A percentile compares a stretch with the other conserved stretches of the same genome.
Evolutionary conservation across 2,329 filamentous ascomycete species (phyloP).

Genomic region (Polytolypa hystricis): DNA sequence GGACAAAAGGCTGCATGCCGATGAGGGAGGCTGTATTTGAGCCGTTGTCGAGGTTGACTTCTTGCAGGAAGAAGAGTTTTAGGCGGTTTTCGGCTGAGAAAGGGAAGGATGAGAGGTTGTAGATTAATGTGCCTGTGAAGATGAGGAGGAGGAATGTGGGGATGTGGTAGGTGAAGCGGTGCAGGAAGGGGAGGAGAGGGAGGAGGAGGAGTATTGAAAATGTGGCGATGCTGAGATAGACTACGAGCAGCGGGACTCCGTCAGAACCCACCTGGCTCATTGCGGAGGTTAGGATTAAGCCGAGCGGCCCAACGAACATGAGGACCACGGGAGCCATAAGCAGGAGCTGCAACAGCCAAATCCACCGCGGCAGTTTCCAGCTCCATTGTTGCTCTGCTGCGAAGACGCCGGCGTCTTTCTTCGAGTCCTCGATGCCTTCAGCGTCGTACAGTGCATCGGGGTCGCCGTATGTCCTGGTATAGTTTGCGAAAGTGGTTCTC

Average conservation of each 20-base stretch:
- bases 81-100: conserved; percentile 70
- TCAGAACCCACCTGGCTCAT: conserved; percentile 75
- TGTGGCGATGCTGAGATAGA: conserved; percentile 59
- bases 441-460: conserved; percentile 18
- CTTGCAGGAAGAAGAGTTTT: conserved; percentile 81
- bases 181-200: conserved; percentile 72
- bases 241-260: conserved; percentile 58
- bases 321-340: conserved; percentile 67
- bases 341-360: conserved; percentile 80
- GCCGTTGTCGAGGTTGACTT: conserved; percentile 64
- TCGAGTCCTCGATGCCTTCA: conserved; percentile 17
- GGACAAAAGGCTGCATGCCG: conserved; percentile 57
- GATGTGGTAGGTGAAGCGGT: conserved; percentile 73
- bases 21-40: conserved; percentile 57
- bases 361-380: conserved; percentile 63
- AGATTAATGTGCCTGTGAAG: conserved; percentile 65
- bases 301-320: conserved; percentile 65
- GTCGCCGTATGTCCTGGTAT: conserved; percentile 32
- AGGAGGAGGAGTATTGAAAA: conserved; percentile 62
- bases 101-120: conserved; percentile 79
- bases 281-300: conserved; percentile 59
- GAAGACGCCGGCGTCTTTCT: conserved; percentile 38
- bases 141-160: conserved; percentile 65
- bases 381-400: conserved; percentile 80
- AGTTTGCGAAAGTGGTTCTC: conserved; percentile 45